phyloP scores from a whole-genome alignment of 257 asterid genomes.

The Agastache rugosa region DNA sequence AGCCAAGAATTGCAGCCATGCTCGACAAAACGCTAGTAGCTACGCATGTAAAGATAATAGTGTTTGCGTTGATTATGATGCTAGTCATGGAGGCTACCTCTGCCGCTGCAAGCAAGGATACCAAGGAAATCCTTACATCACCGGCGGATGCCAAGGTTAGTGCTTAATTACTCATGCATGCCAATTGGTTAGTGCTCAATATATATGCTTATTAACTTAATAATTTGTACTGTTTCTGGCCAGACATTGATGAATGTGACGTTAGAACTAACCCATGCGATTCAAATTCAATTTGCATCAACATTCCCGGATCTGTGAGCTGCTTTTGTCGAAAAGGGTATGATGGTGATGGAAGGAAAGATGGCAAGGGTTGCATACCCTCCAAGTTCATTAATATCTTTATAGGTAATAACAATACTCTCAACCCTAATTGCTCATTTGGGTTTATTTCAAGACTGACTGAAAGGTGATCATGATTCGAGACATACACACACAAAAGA shows the following conservation, averaged over 20 bases:
- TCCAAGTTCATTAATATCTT: constrained; percentile 7
- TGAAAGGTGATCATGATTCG: too few species aligned
- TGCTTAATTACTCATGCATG: too few species aligned
- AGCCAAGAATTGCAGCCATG: not conserved
- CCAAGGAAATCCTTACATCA: not conserved
- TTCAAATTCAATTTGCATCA: constrained; percentile 18
- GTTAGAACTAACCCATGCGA: not conserved
- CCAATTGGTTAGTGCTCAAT: too few species aligned
- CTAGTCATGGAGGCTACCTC: not conserved
- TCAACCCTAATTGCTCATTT: too few species aligned
- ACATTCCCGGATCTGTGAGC: constrained; percentile 9
- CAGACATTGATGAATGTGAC: constrained; percentile 26
- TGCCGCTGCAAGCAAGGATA: constrained; percentile 5
- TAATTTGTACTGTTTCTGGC: not conserved
- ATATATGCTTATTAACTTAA: too few species aligned
- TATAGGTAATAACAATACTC: constrained; percentile 19
- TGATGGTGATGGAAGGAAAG: constrained; percentile 26
- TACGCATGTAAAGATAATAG: not conserved
- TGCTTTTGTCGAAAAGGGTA: constrained; percentile 25
- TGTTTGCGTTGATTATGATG: not conserved
- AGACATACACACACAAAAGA: too few species aligned
- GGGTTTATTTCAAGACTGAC: too few species aligned
- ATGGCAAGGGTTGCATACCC: constrained; percentile 23
- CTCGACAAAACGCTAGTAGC: not conserved
- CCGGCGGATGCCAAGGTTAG: not conserved